Base-by-base conservation (phyloP, 306 rosid species). In the Geum urbanum region DNA sequence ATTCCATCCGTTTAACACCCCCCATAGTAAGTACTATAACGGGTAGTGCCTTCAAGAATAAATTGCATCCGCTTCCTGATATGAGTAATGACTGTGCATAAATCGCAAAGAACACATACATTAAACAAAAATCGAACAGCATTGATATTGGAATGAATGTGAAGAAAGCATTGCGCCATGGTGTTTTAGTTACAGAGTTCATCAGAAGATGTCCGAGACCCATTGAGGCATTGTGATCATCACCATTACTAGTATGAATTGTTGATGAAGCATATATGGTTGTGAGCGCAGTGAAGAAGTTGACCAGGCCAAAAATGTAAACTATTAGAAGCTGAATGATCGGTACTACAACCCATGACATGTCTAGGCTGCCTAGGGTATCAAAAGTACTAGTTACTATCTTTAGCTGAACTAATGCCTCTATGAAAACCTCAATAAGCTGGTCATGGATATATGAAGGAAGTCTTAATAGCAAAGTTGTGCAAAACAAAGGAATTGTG, bases 261-360 rank as follows among this genome's bases (percentile, higher is more conserved):
- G 1, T 40, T 52, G 63, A 68, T 4, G 62, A 24, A 18, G 72
- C 55, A 43, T 51, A n/a, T 20, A 39, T 18, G 16, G 62, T 24
- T 50, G 72, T 32, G 13, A 68, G 0, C 39, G 50, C 61, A n/a
- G 20, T 18, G 47, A 68, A 62, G 49, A 68, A 52, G 18, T 52
- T 37, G 40, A 11, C 16, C 44, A 45, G 4, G 18, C 32, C 18
- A 16, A 27, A 4, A 67, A 15, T 18, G 13, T 6, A 8, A 1
- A n/a, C 0, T 14, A 15, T 24, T 9, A 27, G 71, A 50, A 32
- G 16, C 55, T 50, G 55, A 50, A 15, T 50, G 55, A 16, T 16
- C 8, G 18, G 20, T 15, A 14, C 16, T 50, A 10, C 37, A 4
- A 7, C 8, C 57, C 57, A 18, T n/a, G 56, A n/a, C 55, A 51